Base-by-base conservation (phyloP, 306 rosid species). In the Lathyrus oleraceus region DNA sequence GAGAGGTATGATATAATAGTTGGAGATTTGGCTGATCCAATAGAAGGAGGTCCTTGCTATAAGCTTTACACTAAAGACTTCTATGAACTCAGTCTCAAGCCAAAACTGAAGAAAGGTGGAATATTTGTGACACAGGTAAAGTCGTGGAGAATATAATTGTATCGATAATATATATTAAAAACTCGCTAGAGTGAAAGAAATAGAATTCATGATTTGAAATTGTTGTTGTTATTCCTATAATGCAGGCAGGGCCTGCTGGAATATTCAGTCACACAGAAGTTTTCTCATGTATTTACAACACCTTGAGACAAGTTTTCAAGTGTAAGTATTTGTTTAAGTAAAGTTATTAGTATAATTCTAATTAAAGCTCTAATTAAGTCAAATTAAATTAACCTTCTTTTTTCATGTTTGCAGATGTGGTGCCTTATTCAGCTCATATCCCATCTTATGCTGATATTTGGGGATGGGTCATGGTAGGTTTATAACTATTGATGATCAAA, bases 221-320 rank as follows among this genome's bases (percentile, higher is more conserved):
- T 56, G 13, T 51, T 74, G 3, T 68, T 40, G 12, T 74, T 16
- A 10, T 52, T 67, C 48, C 61, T 56, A 10, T 73, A 40, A 40
- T 13, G 74, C 78, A 92, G 98, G 98, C 98, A 7, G 96, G 98
- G 4, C 98, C 98, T 52, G 98, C 98, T 79, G 98, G 98, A 71
- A 92, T 92, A 75, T 92, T 92, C 75, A 92, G 96, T 73, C 98
- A 90, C 75, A 86, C n/a, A n/a, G n/a, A n/a, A n/a, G n/a, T n/a
- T n/a, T n/a, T n/a, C n/a, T n/a, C n/a, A n/a, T n/a, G n/a, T 77
- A 93, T 93, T 78, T 90, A 84, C 86, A 90, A 93, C 76, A 93
- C 98, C 65, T 61, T 90, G 73, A 90, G 82, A 69, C 91, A 93
- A 74, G 98, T 90, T 72, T 93, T 93, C 83, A 90, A 88, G 82